A percentile compares a stretch with the other conserved stretches of the same genome.
Evolutionary conservation across 2,329 filamentous ascomycete genomes (phyloP).

Genomic region (Bipolaris sorokiniana): DNA sequence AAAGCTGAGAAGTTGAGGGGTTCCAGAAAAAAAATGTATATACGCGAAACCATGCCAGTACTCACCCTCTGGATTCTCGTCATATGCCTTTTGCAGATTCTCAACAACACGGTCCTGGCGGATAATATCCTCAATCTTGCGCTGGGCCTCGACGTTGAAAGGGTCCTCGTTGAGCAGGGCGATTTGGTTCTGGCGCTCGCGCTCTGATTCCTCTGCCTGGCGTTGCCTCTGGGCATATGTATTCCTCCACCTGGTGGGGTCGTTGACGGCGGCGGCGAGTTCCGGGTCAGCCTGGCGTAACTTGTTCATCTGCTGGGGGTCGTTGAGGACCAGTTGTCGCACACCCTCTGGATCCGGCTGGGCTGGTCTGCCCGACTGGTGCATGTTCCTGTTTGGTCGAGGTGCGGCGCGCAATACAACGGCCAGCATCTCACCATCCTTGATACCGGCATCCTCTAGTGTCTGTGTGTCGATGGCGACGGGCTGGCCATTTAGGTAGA

Average conservation of each 20-base stretch:
- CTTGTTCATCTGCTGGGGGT: conserved; percentile 74
- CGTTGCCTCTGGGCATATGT: conserved; percentile 71
- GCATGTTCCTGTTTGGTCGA: conserved; percentile 17
- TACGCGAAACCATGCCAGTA: neutral
- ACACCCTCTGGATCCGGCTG: conserved; percentile 73
- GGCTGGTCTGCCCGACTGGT: conserved; percentile 16
- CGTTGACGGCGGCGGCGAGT: conserved; percentile 75
- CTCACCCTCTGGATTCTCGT: conserved; percentile 94
- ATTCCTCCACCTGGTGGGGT: conserved; percentile 76
- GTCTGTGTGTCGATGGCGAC: conserved; percentile 80
- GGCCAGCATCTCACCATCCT: conserved; percentile 90
- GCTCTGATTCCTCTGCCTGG: conserved; percentile 73
- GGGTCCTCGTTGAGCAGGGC: conserved; percentile 88
- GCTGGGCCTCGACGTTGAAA: conserved; percentile 90
- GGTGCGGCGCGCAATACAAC: conserved; percentile 68
- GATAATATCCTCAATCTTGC: conserved; percentile 95
- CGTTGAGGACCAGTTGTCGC: conserved; percentile 80
- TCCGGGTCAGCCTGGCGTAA: conserved; percentile 76
- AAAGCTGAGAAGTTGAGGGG: neutral
- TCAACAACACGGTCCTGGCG: conserved; percentile 92
- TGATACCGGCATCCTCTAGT: conserved; percentile 78
- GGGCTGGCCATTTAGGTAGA: conserved; percentile 88
- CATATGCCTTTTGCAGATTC: conserved; percentile 94
- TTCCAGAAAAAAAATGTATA: no score
- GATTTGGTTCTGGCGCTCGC: conserved; percentile 81